Conservation (phyloP, 2,329 filamentous ascomycete genomes). For the Xylariales sp. region DNA sequence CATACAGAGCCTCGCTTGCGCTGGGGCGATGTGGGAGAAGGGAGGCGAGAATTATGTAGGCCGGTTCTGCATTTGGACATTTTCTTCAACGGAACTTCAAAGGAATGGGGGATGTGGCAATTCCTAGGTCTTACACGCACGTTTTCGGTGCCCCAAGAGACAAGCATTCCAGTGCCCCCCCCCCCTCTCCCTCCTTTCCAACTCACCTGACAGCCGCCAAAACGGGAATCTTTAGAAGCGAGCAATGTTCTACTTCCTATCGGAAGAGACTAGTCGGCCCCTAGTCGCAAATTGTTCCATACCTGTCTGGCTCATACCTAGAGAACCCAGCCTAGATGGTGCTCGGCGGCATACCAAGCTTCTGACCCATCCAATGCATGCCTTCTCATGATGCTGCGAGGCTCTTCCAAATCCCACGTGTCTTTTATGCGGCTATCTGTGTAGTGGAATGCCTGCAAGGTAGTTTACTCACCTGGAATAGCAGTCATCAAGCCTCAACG, state of each 20-base stretch:
- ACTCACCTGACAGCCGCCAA: slow-evolving; percentile 28
- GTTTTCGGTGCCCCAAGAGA: slow-evolving; percentile 45
- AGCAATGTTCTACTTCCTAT: slow-evolving; percentile 15
- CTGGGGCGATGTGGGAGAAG: slow-evolving; percentile 9
- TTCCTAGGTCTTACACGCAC: slow-evolving; percentile 41
- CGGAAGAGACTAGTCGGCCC: background rate
- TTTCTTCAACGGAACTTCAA: slow-evolving; percentile 38
- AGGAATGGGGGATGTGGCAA: slow-evolving; percentile 46
- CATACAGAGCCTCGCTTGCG: background rate
- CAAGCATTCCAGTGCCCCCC: slow-evolving; percentile 46
- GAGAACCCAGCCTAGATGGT: background rate
- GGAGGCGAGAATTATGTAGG: slow-evolving; percentile 12
- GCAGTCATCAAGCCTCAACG: slow-evolving; percentile 29
- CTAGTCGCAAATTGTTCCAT: slow-evolving; percentile 19
- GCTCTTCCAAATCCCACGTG: slow-evolving; percentile 2
- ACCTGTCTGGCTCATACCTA: slow-evolving; percentile 10
- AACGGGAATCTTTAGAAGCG: slow-evolving; percentile 23
- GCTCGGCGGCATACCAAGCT: slow-evolving; percentile 11
- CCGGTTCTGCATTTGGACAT: slow-evolving; percentile 40
- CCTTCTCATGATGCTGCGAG: background rate
- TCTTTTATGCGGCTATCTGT: slow-evolving; percentile 6
- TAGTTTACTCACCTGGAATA: slow-evolving; percentile 28
- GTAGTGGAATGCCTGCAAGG: slow-evolving; percentile 14
- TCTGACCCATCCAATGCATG: background rate
- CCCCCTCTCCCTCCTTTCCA: no score